Base-by-base conservation (phyloP, 1,139 yeast species). In the Candida dubliniensis region DNA sequence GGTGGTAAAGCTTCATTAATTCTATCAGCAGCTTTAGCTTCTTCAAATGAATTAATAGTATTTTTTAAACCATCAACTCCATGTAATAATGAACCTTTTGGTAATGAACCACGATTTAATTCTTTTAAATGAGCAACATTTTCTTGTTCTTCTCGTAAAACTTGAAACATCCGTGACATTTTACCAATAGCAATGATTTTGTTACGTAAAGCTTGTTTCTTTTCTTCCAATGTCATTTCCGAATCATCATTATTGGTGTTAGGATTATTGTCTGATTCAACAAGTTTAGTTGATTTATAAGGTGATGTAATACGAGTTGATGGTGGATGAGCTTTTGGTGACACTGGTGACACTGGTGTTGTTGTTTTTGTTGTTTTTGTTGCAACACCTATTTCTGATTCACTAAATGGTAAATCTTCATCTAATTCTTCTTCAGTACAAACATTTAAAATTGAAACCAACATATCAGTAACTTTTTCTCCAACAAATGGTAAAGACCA, bases 401-500 rank as follows among this genome's bases (percentile, higher is more conserved):
- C 55, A 3, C 47, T 69, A 36, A 77, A 60, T 25, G 78, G 77
- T 0, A 83, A 76, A 12, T 84, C 91, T 54, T 85, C 93, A 47
- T 84, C 95, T 49, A 93, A 75, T 64, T 93, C 99, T 60, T 93
- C 97, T 59, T 90, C 96, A 1, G 97, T 87, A 69, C 99, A 93
- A 46, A 93, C 89, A 64, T 91, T 91, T 61, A 93, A 76, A 39
- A 93, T 87, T 1, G 95, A 82, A 30, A 90, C 89, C 60, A 93
- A 76, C 87, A 93, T 91, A 60, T 93, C 98, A 13, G 96, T 88
- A 47, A 91, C 85, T 55, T 90, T 81, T 67, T 93, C 97, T n/a
- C 98, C 98, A 33, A 93, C 98, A 72, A 93, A 93, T 7, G 99
- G 99, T 48, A 93, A 72, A 3, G 96, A 88, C 99, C 99, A 93